A percentile compares a stretch with the other conserved stretches of the same genome.
Conservation (phyloP, 768 basidiomycete genomes). For the Amanita rubescens region DNA sequence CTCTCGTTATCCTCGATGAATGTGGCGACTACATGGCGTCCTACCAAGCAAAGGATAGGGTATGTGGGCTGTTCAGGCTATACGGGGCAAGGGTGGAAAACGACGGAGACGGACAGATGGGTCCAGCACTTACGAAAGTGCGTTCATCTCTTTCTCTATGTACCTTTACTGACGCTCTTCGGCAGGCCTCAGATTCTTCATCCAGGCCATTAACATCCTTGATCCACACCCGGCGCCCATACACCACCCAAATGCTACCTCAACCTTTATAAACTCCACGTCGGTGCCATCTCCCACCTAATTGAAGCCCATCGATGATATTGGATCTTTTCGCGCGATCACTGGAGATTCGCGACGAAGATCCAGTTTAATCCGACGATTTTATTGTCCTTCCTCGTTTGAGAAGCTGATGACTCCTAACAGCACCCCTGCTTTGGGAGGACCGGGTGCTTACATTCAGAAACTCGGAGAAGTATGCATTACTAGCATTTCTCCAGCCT, state of each 20-base stretch:
- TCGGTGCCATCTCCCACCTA: neutral
- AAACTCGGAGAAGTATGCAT: too few relatives aligned
- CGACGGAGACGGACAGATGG: neutral
- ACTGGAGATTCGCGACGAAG: too few relatives aligned
- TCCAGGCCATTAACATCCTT: neutral
- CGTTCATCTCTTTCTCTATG: neutral
- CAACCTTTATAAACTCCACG: neutral
- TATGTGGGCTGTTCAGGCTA: neutral
- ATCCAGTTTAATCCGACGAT: too few relatives aligned
- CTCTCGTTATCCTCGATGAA: neutral
- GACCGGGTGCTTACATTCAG: too few relatives aligned
- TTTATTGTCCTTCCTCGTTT: too few relatives aligned
- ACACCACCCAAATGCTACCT: neutral
- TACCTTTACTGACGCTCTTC: neutral
- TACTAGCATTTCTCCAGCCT: too few relatives aligned
- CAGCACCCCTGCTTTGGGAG: too few relatives aligned
- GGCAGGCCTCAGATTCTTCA: neutral
- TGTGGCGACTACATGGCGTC: neutral
- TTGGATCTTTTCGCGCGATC: too few relatives aligned
- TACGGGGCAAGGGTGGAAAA: neutral
- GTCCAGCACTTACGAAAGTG: neutral
- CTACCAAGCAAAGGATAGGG: neutral
- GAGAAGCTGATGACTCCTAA: too few relatives aligned
- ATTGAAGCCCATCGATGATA: too few relatives aligned
- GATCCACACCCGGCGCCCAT: neutral